Evolutionary conservation across 768 basidiomycete species (phyloP).

Genomic region (Lactarius trivialis): DNA sequence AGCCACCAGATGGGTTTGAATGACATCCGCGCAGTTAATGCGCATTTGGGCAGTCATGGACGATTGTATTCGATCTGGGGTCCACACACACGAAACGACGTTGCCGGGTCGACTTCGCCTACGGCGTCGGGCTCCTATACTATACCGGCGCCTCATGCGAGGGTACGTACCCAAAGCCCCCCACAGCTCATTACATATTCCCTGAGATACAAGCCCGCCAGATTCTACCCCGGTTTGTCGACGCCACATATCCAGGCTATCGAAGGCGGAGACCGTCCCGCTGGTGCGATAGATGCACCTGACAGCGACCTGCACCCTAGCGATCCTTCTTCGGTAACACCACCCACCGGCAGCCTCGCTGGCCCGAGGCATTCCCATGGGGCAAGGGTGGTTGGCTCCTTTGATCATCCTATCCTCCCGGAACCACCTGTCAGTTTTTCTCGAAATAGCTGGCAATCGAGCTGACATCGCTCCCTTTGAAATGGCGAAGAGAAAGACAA

Average conservation of each 20-base stretch:
- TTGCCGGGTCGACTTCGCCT: slow-evolving; percentile 83
- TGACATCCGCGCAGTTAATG: slow-evolving; percentile 39
- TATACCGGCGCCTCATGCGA: slow-evolving; percentile 87
- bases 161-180: slow-evolving; percentile 44
- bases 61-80: slow-evolving; percentile 79
- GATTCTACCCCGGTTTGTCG: slow-evolving; percentile 48
- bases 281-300: slow-evolving; percentile 23
- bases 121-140: slow-evolving; percentile 76
- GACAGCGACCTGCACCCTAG: slow-evolving; percentile 23
- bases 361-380: slow-evolving; percentile 25
- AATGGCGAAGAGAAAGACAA: slow-evolving; percentile 60
- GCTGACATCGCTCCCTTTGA: slow-evolving; percentile 1
- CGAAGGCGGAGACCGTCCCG: slow-evolving; percentile 27
- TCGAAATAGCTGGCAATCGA: neutral
- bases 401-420: slow-evolving; percentile 73
- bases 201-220: slow-evolving; percentile 22
- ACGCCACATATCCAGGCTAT: slow-evolving; percentile 34
- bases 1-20: neutral
- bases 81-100: slow-evolving; percentile 68
- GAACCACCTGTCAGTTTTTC: slow-evolving; percentile 65
- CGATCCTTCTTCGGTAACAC: slow-evolving; percentile 13
- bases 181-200: neutral
- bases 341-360: neutral
- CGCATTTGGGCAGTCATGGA: slow-evolving; percentile 92
- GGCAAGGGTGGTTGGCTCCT: slow-evolving; percentile 58